Evolutionary conservation across 148 eudicot genomes (phyloP), one percentile per base, ranked within the genome.

Genomic region (Persicaria tinctoria): DNA sequence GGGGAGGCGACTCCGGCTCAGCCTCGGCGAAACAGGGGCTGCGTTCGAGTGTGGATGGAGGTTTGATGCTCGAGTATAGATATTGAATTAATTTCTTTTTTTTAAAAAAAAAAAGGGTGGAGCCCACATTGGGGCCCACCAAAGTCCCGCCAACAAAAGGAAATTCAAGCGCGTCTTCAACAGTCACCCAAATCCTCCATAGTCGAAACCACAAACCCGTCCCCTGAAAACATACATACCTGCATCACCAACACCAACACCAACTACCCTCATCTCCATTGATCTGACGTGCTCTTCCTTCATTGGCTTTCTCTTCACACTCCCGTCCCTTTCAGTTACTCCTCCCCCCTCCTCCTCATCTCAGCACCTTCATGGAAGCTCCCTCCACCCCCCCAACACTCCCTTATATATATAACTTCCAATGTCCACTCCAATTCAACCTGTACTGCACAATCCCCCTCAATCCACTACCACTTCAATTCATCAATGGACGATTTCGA

Each of bases 361-460:
- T 41, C 9, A 8, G 48, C 70, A 66, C 18, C 70, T 66, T 66
- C 70, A 66, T 66, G 14, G 70, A 66, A 66, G 17, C 48, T 66
- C 48, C 41, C 70, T 45, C 68, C 10, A 10, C 32, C 32, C 68
- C 23, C 41, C 68, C 5, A 62, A 11, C 44, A 62, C 45, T 14
- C 11, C 45, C 45, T 4, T 41, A 66, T 66, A 66, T 66, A 66
- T 66, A 66, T 6, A 66, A 66, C 18, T 5, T 13, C 46, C 18
- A 32, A 66, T 66, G 70, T 66, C 38, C 70, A 38, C 13, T 10
- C 47, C 47, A 27, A 60, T 5, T 55, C 18, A 14, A 17, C 4
- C 60, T 12, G 20, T 23, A 23, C 27, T 1, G n/a, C 16, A 59
- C 27, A 59, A 2, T 17, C 20, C 5, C 20, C 8, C 6, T 59